Percentiles rank a stretch among this genome's conserved stretches.
phyloP scores from a whole-genome alignment of 345 rosid genomes.

The Syzygium aqueum region DNA sequence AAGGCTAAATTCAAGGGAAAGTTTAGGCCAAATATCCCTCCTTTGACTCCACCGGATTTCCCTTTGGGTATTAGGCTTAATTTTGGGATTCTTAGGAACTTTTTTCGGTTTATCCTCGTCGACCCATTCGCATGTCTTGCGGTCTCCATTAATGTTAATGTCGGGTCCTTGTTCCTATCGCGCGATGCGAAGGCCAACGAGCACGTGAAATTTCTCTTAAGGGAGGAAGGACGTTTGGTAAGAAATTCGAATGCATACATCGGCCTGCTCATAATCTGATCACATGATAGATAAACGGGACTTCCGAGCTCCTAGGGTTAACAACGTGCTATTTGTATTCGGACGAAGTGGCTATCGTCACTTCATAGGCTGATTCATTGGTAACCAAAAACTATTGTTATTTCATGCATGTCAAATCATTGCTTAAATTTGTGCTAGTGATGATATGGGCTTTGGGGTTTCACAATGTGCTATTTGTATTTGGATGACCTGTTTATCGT shows the following conservation, averaged over 20 bases:
- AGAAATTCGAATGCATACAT: neutral
- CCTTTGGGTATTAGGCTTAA: neutral
- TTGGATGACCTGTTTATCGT: too few relatives aligned
- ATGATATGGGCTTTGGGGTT: too few relatives aligned
- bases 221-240: neutral
- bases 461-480: too few relatives aligned
- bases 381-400: neutral
- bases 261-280: neutral
- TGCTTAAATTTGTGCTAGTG: too few relatives aligned
- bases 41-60: neutral
- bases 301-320: neutral
- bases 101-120: neutral
- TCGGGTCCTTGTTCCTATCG: neutral
- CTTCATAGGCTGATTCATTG: neutral
- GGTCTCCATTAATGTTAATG: neutral
- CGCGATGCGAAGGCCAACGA: neutral
- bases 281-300: rapidly evolving
- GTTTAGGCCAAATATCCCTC: neutral
- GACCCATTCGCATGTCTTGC: neutral
- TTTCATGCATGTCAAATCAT: too few relatives aligned
- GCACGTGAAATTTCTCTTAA: neutral
- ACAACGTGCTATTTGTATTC: neutral
- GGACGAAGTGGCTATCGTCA: neutral
- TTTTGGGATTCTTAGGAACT: neutral
- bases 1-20: neutral